Conservation (phyloP, 2,329 filamentous ascomycete species). For the Geosmithia morbida region DNA sequence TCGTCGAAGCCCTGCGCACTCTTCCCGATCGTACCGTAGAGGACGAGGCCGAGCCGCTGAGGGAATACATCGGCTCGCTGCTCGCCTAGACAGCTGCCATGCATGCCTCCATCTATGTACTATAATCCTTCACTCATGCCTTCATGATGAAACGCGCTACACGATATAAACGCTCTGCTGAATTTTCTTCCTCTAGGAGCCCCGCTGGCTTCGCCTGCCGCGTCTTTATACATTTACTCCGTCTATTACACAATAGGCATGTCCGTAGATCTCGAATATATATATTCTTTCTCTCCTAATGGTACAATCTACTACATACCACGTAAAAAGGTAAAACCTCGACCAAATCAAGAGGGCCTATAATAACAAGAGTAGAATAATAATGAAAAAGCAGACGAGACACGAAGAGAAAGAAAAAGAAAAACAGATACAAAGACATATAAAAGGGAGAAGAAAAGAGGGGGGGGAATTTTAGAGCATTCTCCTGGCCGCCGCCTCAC, state of each 20-base stretch:
- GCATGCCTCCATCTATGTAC: not conserved
- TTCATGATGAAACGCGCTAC: not conserved
- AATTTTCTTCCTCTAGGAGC: too few relatives aligned
- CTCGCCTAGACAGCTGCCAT: conserved; percentile 10
- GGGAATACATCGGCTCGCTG: conserved; percentile 23
- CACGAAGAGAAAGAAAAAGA: not conserved
- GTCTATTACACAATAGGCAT: too few relatives aligned
- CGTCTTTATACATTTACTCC: too few relatives aligned
- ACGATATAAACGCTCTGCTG: not conserved
- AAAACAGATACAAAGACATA: not conserved
- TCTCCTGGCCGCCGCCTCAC: conserved; percentile 18
- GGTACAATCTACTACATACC: not conserved
- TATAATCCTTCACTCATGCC: not conserved
- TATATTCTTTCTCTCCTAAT: not conserved
- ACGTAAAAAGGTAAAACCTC: not conserved
- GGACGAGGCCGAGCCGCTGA: conserved; percentile 35
- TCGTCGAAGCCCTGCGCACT: conserved; percentile 21
- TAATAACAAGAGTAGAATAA: not conserved
- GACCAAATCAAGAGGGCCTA: not conserved
- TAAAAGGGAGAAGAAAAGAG: not conserved
- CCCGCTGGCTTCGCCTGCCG: not conserved
- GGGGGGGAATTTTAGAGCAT: conserved; percentile 21
- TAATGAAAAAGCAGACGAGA: not conserved
- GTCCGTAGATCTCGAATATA: not conserved
- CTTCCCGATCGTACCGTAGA: conserved; percentile 34